A percentile compares a stretch with the other conserved stretches of the same genome.
phyloP scores from a whole-genome alignment of 495 filamentous ascomycete species.

The Penicillium simplicissimum region DNA sequence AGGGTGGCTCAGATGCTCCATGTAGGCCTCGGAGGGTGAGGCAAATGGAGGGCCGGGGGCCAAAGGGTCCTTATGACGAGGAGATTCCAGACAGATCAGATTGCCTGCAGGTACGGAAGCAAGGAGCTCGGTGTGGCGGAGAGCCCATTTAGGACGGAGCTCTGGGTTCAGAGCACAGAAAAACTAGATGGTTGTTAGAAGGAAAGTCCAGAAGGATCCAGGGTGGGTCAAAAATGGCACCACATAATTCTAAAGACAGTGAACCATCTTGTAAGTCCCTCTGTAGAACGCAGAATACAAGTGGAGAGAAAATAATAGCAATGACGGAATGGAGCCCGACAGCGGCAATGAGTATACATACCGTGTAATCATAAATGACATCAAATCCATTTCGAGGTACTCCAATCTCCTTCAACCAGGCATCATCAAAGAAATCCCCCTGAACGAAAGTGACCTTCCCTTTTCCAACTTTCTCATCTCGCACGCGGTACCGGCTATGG shows the following conservation, averaged over 20 bases:
- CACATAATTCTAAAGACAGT: not conserved
- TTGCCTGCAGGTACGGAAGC: slow-evolving; percentile 52
- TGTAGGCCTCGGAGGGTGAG: slow-evolving; percentile 61
- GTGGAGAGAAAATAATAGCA: not conserved
- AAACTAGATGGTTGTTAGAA: slow-evolving; percentile 56
- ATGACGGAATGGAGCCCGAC: not conserved
- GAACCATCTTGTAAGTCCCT: not conserved
- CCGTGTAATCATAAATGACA: slow-evolving; percentile 83
- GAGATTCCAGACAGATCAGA: slow-evolving; percentile 81
- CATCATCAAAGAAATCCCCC: slow-evolving; percentile 74
- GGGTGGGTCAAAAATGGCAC: not conserved
- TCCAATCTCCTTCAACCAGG: slow-evolving; percentile 53
- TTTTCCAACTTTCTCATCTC: slow-evolving; percentile 43
- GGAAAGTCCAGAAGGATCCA: not conserved
- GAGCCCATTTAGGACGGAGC: slow-evolving; percentile 67
- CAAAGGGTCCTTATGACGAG: slow-evolving; percentile 65
- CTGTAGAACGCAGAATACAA: not conserved
- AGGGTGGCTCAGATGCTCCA: slow-evolving; percentile 64
- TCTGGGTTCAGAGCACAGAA: slow-evolving; percentile 71
- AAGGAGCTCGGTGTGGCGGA: slow-evolving; percentile 64
- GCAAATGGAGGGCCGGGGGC: slow-evolving; percentile 71
- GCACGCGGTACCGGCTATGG: slow-evolving; percentile 47
- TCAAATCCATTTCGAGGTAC: slow-evolving; percentile 62
- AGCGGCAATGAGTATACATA: slow-evolving; percentile 37
- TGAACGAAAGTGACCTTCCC: slow-evolving; percentile 60